Conservation (phyloP, 2,329 filamentous ascomycete genomes). For the Apiospora sp. region DNA sequence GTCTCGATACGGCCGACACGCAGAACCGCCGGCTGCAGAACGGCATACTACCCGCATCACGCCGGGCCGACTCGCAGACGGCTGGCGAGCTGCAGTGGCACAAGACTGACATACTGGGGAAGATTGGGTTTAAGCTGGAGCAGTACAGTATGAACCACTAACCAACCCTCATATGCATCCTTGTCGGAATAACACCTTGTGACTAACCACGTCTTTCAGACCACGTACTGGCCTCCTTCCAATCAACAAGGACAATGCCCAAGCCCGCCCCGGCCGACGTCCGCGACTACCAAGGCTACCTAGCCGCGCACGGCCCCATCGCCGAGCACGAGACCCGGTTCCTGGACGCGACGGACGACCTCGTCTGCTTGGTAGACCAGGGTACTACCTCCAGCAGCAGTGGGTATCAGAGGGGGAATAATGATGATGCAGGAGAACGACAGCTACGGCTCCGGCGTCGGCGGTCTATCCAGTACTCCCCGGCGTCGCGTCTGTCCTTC, state of each 20-base stretch:
- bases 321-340: conserved; percentile 67
- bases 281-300: conserved; percentile 59
- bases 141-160: conserved; percentile 65
- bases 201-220: conserved; percentile 47
- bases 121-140: conserved; percentile 70
- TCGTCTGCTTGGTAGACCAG: conserved; percentile 55
- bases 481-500: not conserved
- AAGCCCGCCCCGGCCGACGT: conserved; percentile 60
- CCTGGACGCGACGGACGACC: conserved; percentile 61
- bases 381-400: too few species aligned
- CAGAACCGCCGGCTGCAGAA: conserved; percentile 52
- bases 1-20: conserved; percentile 69
- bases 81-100: conserved; percentile 66
- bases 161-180: not conserved
- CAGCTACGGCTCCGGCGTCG: conserved; percentile 27
- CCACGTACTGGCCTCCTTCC: conserved; percentile 66
- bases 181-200: too few species aligned
- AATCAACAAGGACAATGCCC: conserved; percentile 57
- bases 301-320: conserved; percentile 62
- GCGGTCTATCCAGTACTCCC: conserved; percentile 28
- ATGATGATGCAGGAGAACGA: conserved; percentile 26
- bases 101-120: conserved; percentile 66
- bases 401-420: conserved; percentile 32
- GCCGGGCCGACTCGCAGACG: conserved; percentile 62
- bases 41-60: conserved; percentile 63